These are phyloP conservation scores for Wilcoxina mikolae DNA, from an alignment of 495 filamentous ascomycete genomes.

Conservation along the genomic window DNA sequence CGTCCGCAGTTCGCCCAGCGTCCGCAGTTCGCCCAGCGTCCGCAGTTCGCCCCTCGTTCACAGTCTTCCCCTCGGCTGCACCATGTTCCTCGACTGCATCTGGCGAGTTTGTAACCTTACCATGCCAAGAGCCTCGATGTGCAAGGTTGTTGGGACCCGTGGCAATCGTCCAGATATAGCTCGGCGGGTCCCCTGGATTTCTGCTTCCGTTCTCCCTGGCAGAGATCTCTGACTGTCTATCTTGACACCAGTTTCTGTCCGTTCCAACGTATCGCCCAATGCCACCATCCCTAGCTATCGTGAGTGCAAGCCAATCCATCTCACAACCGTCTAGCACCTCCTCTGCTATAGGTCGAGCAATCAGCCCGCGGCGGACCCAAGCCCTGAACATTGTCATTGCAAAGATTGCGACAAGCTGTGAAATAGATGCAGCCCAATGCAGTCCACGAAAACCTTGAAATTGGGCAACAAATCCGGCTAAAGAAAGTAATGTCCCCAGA, in stretches of 20 bases:
- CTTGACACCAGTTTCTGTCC: neutral
- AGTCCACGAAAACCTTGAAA: slow-evolving; percentile 22
- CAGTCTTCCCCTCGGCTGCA: neutral
- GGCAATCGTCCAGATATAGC: neutral
- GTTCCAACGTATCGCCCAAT: too few relatives aligned
- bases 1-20: neutral
- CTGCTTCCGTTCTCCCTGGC: neutral
- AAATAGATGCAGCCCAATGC: slow-evolving; percentile 17
- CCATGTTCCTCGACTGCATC: neutral
- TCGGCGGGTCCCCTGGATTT: too few relatives aligned
- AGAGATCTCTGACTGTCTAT: neutral
- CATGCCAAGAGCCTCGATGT: neutral
- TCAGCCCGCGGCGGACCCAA: slow-evolving; percentile 13
- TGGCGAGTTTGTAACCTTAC: neutral
- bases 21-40: too few relatives aligned
- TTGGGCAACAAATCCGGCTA: slow-evolving; percentile 23
- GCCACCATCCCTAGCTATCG: neutral
- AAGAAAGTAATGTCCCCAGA: slow-evolving; percentile 12
- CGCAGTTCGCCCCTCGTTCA: too few relatives aligned
- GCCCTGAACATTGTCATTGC: slow-evolving; percentile 16
- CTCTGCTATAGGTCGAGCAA: neutral
- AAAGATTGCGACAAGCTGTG: slow-evolving; percentile 15
- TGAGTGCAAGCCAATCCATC: slow-evolving; percentile 21
- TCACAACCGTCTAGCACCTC: slow-evolving; percentile 13
- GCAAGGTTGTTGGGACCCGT: neutral